phyloP scores from a whole-genome alignment of 208 protist genomes.

The Lotmaria passim region DNA sequence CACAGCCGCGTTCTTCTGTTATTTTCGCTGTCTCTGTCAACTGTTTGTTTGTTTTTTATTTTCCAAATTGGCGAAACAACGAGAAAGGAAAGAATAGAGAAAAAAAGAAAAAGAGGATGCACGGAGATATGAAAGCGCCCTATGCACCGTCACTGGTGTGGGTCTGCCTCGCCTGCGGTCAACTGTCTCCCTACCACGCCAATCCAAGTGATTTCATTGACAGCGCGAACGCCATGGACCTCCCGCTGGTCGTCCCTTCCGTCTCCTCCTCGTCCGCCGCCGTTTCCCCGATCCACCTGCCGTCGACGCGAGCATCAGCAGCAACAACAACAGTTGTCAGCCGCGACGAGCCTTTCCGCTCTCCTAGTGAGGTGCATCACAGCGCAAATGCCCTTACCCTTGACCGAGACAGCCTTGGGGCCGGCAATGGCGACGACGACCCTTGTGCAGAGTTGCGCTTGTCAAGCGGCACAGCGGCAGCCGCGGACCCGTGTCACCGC shows the following conservation, averaged over 20 bases:
- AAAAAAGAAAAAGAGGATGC: conserved; percentile 5
- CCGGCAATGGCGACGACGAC: neutral
- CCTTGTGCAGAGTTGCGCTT: neutral
- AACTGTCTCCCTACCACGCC: conserved; percentile 28
- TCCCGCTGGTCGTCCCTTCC: neutral
- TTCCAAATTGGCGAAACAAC: too few relatives aligned
- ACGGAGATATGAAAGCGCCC: neutral
- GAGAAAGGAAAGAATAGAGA: conserved; percentile 15
- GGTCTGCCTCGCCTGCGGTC: conserved; percentile 40
- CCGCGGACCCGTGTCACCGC: too few relatives aligned
- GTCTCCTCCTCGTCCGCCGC: neutral
- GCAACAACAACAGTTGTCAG: neutral
- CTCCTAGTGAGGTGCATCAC: neutral
- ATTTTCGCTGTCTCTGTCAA: too few relatives aligned
- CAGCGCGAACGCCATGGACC: conserved; percentile 3
- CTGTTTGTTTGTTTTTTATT: too few relatives aligned
- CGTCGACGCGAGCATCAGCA: neutral
- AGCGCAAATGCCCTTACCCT: neutral
- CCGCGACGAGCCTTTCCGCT: neutral
- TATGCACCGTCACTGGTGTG: conserved; percentile 25
- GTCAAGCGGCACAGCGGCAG: too few relatives aligned
- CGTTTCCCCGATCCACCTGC: neutral
- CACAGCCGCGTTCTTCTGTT: neutral
- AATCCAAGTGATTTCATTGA: neutral
- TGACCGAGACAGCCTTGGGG: too few relatives aligned